Evolutionary conservation across 345 rosid species (phyloP).

Genomic region (Geranium brycei): DNA sequence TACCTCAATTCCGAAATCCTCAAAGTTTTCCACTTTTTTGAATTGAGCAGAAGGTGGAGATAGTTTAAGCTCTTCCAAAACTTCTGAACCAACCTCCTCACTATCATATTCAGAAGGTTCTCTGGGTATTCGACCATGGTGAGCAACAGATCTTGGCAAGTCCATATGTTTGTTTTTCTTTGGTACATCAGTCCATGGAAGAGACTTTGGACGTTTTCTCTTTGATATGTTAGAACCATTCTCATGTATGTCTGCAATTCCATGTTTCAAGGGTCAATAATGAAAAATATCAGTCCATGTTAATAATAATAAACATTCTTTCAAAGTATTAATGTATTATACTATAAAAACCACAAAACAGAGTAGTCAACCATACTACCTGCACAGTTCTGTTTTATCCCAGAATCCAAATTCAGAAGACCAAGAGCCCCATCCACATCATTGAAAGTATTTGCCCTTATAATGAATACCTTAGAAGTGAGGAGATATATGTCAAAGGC

Average conservation of each 20-base stretch:
- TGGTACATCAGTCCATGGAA: conserved; percentile 28
- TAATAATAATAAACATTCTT: background rate
- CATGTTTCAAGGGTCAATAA: conserved; percentile 6
- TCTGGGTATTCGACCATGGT: conserved; percentile 14
- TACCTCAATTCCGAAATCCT: conserved; percentile 32
- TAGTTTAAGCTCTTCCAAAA: conserved; percentile 44
- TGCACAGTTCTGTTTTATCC: conserved; percentile 31
- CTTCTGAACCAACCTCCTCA: conserved; percentile 56
- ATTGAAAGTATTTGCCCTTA: conserved; percentile 43
- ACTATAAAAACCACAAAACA: conserved; percentile 3
- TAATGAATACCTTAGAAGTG: conserved; percentile 33
- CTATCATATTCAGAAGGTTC: conserved; percentile 28
- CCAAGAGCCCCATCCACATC: conserved; percentile 66
- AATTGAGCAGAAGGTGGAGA: conserved; percentile 28
- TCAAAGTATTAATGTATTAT: background rate
- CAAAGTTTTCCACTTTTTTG: conserved; percentile 26
- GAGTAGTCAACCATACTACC: conserved; percentile 23
- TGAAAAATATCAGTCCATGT: background rate
- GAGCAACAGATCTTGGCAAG: conserved; percentile 15
- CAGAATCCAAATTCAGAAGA: conserved; percentile 57
- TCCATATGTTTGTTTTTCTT: conserved; percentile 27
- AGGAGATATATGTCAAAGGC: too few species aligned
- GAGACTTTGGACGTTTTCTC: conserved; percentile 36
- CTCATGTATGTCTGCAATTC: conserved; percentile 14
- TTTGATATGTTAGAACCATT: conserved; percentile 14